phyloP scores from a whole-genome alignment of 345 rosid species.

The Eucalyptus microcorys region DNA sequence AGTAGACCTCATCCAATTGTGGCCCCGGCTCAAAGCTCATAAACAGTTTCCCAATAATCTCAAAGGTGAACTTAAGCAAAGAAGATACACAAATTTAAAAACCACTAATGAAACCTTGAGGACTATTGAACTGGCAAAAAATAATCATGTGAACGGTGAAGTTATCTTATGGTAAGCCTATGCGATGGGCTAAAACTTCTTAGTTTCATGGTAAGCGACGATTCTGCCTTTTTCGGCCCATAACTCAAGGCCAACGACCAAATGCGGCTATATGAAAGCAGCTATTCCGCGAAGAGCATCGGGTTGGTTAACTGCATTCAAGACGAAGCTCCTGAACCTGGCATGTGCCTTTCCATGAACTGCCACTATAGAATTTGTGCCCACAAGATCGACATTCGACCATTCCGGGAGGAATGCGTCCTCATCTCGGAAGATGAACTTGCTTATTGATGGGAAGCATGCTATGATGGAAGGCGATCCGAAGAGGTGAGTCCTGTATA shows the following conservation, averaged over 20 bases:
- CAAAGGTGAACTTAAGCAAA: slow-evolving; percentile 7
- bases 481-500: slow-evolving; percentile 14
- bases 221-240: slow-evolving; percentile 13
- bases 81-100: background rate
- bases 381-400: slow-evolving; percentile 11
- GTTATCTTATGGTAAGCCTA: no score
- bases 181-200: background rate
- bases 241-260: slow-evolving; percentile 9
- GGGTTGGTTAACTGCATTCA: slow-evolving; percentile 9
- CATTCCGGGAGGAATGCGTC: slow-evolving; percentile 7
- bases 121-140: background rate
- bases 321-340: slow-evolving; percentile 6
- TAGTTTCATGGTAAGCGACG: background rate
- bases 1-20: background rate
- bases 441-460: slow-evolving; percentile 12
- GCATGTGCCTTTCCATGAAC: slow-evolving; percentile 15
- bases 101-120: background rate
- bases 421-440: background rate
- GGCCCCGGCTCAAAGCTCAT: slow-evolving; percentile 24
- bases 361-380: background rate
- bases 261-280: background rate
- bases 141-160: background rate
- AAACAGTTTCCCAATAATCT: slow-evolving; percentile 20
- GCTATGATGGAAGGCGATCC: slow-evolving; percentile 20
- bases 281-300: slow-evolving; percentile 14